Evolutionary conservation across 2,329 filamentous ascomycete species (phyloP).

Genomic region (Exophiala mesophila): DNA sequence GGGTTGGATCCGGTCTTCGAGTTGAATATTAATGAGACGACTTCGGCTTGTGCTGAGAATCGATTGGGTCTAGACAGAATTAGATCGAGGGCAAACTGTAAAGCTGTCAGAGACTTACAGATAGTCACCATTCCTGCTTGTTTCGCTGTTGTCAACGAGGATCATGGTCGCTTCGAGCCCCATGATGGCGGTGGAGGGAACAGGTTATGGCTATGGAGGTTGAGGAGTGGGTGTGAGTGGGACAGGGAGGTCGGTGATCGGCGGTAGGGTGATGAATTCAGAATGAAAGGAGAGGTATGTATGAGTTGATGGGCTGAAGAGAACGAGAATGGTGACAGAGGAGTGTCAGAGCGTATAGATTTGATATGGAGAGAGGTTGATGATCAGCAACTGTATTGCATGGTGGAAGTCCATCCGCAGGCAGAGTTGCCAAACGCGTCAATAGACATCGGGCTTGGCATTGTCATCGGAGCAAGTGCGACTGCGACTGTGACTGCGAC

Average conservation of each 20-base stretch:
- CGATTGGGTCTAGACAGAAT: slow-evolving; percentile 66
- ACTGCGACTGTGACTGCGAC: too few relatives aligned
- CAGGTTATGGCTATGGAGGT: too few relatives aligned
- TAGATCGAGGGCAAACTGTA: too few relatives aligned
- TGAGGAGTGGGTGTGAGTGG: background rate
- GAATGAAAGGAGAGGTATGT: too few relatives aligned
- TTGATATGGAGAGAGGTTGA: background rate
- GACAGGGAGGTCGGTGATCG: background rate
- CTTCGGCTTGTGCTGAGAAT: slow-evolving; percentile 94
- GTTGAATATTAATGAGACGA: slow-evolving; percentile 90
- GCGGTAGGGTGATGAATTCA: too few relatives aligned
- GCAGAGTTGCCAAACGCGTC: background rate
- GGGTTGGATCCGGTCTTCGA: slow-evolving; percentile 93
- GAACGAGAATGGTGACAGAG: background rate
- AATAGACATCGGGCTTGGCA: background rate
- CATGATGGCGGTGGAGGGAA: slow-evolving; percentile 62
- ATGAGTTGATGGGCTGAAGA: too few relatives aligned
- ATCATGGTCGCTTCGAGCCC: slow-evolving; percentile 99
- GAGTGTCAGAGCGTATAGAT: background rate
- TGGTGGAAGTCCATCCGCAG: too few relatives aligned
- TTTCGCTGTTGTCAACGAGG: slow-evolving; percentile 96
- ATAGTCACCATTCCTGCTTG: slow-evolving; percentile 92
- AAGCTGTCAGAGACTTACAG: slow-evolving; percentile 48
- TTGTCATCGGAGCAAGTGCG: background rate
- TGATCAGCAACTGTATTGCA: too few relatives aligned